Percentiles rank a stretch among this genome's conserved stretches.
phyloP scores from a whole-genome alignment of 176 grass and related monocot genomes.

The Aegilops tauschii region DNA sequence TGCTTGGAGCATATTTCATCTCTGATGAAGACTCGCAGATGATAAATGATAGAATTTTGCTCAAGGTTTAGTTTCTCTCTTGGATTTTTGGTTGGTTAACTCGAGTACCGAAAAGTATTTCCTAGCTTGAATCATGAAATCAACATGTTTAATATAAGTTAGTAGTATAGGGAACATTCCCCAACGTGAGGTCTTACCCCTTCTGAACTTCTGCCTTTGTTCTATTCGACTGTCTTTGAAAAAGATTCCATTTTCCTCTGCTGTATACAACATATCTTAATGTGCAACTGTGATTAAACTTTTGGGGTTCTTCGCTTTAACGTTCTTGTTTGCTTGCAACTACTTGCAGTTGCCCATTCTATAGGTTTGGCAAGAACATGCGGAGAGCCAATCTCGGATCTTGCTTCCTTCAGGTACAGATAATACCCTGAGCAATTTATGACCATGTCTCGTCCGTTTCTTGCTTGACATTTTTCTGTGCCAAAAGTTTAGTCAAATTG shows the following conservation, averaged over 20 bases:
- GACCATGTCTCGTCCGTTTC: slow-evolving; percentile 6
- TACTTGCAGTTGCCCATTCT: slow-evolving; percentile 87
- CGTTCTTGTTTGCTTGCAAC: slow-evolving; percentile 15
- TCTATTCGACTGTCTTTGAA: neutral
- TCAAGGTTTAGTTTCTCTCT: neutral
- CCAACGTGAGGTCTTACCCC: neutral
- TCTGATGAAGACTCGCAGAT: neutral
- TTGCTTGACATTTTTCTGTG: neutral
- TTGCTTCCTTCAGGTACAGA: slow-evolving; percentile 91
- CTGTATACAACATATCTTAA: slow-evolving; percentile 4
- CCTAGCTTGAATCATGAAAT: neutral
- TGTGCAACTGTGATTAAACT: slow-evolving; percentile 31
- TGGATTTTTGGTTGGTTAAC: neutral
- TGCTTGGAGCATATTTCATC: neutral
- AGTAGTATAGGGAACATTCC: slow-evolving; percentile 20
- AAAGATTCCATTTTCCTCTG: slow-evolving; percentile 10
- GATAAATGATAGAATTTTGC: neutral
- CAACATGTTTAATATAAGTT: slow-evolving; percentile 5
- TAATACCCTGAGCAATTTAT: neutral
- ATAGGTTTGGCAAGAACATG: slow-evolving; percentile 96
- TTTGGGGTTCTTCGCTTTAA: slow-evolving; percentile 7
- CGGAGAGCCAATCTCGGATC: slow-evolving; percentile 80
- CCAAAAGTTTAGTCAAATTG: neutral
- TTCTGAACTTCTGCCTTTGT: neutral
- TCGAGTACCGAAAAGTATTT: neutral